Evolutionary conservation across 2,329 filamentous ascomycete species (phyloP), one percentile per base, ranked within the genome.

Genomic region (Ilyonectria destructans): DNA sequence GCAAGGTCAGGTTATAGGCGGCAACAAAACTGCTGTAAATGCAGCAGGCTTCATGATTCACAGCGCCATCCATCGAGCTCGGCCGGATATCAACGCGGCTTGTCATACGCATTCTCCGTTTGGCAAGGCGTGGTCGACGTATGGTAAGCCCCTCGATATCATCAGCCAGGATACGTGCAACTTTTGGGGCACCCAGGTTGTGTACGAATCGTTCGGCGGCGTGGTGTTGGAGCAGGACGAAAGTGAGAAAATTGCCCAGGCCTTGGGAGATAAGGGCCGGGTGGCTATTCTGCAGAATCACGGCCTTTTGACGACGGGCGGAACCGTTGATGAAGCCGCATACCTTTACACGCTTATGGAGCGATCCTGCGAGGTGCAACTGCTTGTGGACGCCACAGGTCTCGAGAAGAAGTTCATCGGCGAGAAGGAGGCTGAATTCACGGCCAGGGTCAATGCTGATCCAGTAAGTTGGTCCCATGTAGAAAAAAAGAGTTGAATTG

Each of bases 241-340:
- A 77, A 88, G 89, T 0, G 75, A 84, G 51, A 82, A 84, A 15
- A 84, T 92, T 58, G 89, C 89, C 0, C 80, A 81, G 17, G 85
- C 89, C 0, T 76, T 92, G 2, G 90, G 90, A 0, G 60, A 69
- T 3, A 78, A 83, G 0, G 84, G 83, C 43, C 88, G 79, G 70
- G 88, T 83, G 1, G 80, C 88, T 69, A 88, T 92, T 33, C 78
- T 92, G 45, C 80, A 87, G 58, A 92, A 92, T 71, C 90, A 92
- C 74, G 90, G 90, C 0, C 77, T 92, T 15, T 75, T 92, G 55
- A 91, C 89, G 0, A 88, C 89, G 0, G 90, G 90, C 1, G 76
- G 75, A 2, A 92, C 89, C 0, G 89, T 92, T 1, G 90, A 92
- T 69, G 90, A 92, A 75, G 90, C 90, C 1, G 88, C 88, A 0